These are phyloP conservation scores for Globisporangium abappressorium DNA, from an alignment of 352 stramenopile species.

Conservation along the genomic window DNA sequence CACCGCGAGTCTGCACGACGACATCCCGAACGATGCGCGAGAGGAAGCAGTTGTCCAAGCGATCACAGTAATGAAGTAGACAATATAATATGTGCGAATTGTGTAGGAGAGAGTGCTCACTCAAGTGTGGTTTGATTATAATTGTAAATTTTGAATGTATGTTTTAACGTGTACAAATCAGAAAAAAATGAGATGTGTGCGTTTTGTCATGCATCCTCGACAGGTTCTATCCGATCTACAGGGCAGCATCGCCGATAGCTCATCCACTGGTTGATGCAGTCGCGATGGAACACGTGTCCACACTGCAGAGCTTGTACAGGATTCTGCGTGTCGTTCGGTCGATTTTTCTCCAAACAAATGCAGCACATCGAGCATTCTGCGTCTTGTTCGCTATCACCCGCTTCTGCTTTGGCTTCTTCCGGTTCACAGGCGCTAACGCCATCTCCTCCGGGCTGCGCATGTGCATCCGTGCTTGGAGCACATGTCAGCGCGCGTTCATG, in stretches of 20 bases:
- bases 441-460: neutral
- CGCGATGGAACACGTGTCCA: constrained; percentile 31
- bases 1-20: constrained; percentile 15
- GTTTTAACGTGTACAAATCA: neutral
- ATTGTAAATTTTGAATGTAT: neutral
- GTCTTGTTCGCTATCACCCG: neutral
- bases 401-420: neutral
- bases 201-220: neutral
- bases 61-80: constrained; percentile 29
- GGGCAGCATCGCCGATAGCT: constrained; percentile 29
- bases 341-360: constrained; percentile 30
- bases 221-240: constrained; percentile 22
- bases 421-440: neutral
- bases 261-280: constrained; percentile 28
- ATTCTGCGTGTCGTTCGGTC: neutral
- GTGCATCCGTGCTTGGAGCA: neutral
- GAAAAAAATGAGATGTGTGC: neutral
- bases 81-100: neutral
- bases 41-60: constrained; percentile 51
- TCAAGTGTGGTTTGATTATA: neutral
- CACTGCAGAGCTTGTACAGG: constrained; percentile 23
- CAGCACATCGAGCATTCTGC: constrained; percentile 11
- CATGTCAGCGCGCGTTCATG: neutral
- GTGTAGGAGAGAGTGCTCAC: neutral
- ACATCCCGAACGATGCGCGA: constrained; percentile 33